A percentile compares a stretch with the other conserved stretches of the same genome.
Evolutionary conservation across 1,284 basidiomycete species (phyloP).

Genomic region (Coniophora puteana): DNA sequence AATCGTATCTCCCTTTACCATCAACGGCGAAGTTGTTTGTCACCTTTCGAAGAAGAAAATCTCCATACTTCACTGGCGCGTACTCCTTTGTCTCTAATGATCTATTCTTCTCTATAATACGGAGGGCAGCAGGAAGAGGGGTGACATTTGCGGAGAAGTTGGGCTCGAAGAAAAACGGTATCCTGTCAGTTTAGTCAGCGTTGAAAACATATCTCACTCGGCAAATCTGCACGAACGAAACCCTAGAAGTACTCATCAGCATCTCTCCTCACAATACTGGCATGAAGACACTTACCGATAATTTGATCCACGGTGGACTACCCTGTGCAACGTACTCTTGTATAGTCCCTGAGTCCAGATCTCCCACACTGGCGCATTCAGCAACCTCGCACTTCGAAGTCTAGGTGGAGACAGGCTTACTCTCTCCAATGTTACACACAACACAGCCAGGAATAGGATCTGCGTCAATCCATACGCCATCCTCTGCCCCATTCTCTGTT

Average conservation of each 20-base stretch:
- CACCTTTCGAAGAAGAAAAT: conserved; percentile 73
- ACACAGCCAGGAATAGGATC: conserved; percentile 76
- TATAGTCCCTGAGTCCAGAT: conserved; percentile 82
- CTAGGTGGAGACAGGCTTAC: conserved; percentile 37
- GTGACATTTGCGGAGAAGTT: conserved; percentile 66
- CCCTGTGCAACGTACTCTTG: conserved; percentile 72
- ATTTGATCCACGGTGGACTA: conserved; percentile 67
- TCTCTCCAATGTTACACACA: conserved; percentile 83
- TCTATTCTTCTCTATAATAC: conserved; percentile 30
- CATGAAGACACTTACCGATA: conserved; percentile 52
- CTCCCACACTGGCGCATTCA: conserved; percentile 69
- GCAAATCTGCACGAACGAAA: conserved; percentile 46
- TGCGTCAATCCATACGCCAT: conserved; percentile 74
- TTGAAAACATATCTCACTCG: neutral
- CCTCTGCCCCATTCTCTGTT: conserved; percentile 46
- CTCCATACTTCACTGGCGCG: conserved; percentile 63
- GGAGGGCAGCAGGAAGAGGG: conserved; percentile 53
- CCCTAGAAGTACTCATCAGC: conserved; percentile 30
- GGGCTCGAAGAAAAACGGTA: conserved; percentile 88
- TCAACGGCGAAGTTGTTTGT: conserved; percentile 55
- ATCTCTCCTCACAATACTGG: conserved; percentile 1
- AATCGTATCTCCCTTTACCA: conserved; percentile 40
- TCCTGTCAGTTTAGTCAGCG: conserved; percentile 31
- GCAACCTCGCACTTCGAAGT: neutral
- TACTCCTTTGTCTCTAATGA: conserved; percentile 25